These are phyloP conservation scores for Maudiozyma saulgeensis DNA, from an alignment of 805 yeast genomes.

Conservation along the genomic window DNA sequence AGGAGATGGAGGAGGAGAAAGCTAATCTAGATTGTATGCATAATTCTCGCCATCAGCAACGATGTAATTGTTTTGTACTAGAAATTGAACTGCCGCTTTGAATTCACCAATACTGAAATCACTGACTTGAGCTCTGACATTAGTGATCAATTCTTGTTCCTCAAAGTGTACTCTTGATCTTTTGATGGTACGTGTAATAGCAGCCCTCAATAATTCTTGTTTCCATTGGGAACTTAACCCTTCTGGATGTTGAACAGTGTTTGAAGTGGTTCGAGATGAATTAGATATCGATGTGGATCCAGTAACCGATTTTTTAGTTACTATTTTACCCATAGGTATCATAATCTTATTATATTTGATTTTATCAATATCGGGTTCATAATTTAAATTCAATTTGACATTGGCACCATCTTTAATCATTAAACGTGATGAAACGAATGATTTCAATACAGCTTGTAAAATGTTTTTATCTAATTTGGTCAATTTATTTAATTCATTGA, in stretches of 20 bases:
- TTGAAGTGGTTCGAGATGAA: neutral
- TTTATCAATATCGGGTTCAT: slow-evolving; percentile 14
- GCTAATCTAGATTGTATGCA: neutral
- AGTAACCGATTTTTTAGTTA: neutral
- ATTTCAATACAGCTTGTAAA: slow-evolving; percentile 10
- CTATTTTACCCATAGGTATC: neutral
- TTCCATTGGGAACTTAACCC: slow-evolving; percentile 23
- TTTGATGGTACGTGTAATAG: slow-evolving; percentile 21
- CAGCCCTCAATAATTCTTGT: slow-evolving; percentile 21
- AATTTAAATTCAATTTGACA: slow-evolving; percentile 14
- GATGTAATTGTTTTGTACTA: slow-evolving; percentile 5
- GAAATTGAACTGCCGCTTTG: slow-evolving; percentile 19
- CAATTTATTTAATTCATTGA: slow-evolving; percentile 5
- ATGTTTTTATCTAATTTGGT: slow-evolving; percentile 4
- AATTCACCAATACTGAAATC: slow-evolving; percentile 28
- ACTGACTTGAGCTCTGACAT: slow-evolving; percentile 9
- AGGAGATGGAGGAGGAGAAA: neutral
- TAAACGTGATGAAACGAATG: slow-evolving; percentile 15
- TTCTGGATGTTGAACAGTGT: slow-evolving; percentile 9
- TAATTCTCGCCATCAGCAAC: neutral
- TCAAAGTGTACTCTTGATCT: slow-evolving; percentile 6
- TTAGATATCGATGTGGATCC: neutral
- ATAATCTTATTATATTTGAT: slow-evolving; percentile 14
- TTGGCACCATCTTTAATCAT: slow-evolving; percentile 4
- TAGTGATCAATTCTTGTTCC: slow-evolving; percentile 7